Percentiles rank a stretch among this genome's conserved stretches.
Evolutionary conservation across 108 stramenopile genomes (phyloP).

Genomic region (Nitzschia palea): DNA sequence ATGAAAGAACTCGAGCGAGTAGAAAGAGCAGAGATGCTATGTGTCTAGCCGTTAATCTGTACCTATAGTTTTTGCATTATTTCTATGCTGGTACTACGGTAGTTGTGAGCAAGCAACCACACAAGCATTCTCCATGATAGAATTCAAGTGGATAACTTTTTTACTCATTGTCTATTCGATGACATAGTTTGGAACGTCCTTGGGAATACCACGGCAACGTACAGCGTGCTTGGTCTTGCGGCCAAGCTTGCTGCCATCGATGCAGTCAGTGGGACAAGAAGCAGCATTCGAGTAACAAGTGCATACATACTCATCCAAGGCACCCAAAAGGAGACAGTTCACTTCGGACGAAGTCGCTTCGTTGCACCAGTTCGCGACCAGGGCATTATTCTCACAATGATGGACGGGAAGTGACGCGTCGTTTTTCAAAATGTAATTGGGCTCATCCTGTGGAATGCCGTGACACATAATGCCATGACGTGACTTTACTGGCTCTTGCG

Average conservation of each 20-base stretch:
- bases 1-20: constrained; percentile 40
- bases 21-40: constrained; percentile 57
- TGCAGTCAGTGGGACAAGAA: constrained; percentile 31
- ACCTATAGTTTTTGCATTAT: too few species aligned
- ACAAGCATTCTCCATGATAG: too few species aligned
- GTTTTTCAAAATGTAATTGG: constrained; percentile 35
- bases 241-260: constrained; percentile 11
- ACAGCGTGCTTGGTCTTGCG: constrained; percentile 13
- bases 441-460: constrained; percentile 31
- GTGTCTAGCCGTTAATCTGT: too few species aligned
- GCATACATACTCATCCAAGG: constrained; percentile 32
- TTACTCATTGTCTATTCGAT: constrained; percentile 8
- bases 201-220: constrained; percentile 32
- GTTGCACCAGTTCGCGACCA: constrained; percentile 37
- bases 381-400: constrained; percentile 35
- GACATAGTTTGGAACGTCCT: constrained; percentile 35
- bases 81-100: too few species aligned
- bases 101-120: background rate
- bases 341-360: constrained; percentile 4
- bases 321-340: constrained; percentile 13
- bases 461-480: constrained; percentile 32
- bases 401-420: background rate
- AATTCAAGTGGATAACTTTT: background rate
- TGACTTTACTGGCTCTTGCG: background rate
- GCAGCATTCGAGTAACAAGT: constrained; percentile 21